A percentile compares a stretch with the other conserved stretches of the same genome.
Conservation (phyloP, 306 rosid species). For the Cucurbita argyrosperma region DNA sequence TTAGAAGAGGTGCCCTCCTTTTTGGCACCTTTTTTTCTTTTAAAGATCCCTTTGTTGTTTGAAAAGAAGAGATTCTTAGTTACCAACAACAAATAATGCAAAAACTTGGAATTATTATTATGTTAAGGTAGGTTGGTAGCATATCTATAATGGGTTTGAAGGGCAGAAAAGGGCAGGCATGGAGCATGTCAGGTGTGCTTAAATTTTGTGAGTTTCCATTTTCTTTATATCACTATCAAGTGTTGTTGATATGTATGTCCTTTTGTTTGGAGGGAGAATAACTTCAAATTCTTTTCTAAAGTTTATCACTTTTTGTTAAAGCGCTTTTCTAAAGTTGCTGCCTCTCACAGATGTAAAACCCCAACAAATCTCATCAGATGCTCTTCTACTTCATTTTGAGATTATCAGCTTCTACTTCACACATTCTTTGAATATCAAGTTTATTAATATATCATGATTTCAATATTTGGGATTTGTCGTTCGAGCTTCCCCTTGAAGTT, state of each 20-base stretch:
- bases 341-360: background rate
- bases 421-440: background rate
- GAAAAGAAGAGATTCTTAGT: background rate
- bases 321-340: background rate
- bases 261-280: background rate
- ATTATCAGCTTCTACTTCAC: background rate
- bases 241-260: background rate
- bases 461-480: too few relatives aligned
- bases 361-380: background rate
- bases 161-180: background rate
- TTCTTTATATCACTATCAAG: background rate
- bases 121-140: background rate
- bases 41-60: background rate
- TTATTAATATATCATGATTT: too few relatives aligned
- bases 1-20: background rate
- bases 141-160: background rate
- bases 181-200: background rate
- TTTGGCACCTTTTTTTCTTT: background rate
- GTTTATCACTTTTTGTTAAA: background rate
- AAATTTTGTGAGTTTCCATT: background rate
- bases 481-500: too few relatives aligned
- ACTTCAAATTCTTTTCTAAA: background rate
- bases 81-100: background rate
- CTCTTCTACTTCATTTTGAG: background rate
- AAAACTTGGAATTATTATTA: background rate